phyloP scores from a whole-genome alignment of 176 grass and related monocot genomes.

The Zea mays region DNA sequence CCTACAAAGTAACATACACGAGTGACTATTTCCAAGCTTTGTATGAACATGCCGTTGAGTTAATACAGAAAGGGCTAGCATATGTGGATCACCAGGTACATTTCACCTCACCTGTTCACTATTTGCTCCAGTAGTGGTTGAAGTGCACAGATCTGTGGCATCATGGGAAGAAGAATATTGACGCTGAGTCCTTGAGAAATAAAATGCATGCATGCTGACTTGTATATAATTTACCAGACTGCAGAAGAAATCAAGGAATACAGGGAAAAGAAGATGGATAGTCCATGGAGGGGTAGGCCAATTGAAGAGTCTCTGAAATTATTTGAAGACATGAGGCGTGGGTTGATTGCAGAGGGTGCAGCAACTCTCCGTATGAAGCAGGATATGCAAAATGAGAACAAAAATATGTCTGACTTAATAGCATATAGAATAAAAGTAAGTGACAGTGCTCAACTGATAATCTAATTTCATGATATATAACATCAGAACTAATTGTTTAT shows the following conservation, averaged over 20 bases:
- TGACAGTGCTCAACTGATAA: background rate
- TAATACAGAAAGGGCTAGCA: conserved; percentile 78
- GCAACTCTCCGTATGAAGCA: conserved; percentile 94
- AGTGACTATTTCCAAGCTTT: conserved; percentile 96
- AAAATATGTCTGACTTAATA: conserved; percentile 95
- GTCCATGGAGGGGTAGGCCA: conserved; percentile 90
- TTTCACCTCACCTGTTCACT: conserved; percentile 11
- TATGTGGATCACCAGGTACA: conserved; percentile 97
- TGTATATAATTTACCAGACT: conserved; percentile 57
- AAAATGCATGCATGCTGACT: conserved; percentile 14
- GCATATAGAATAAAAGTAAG: conserved; percentile 98
- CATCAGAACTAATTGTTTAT: conserved; percentile 9
- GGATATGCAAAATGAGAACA: conserved; percentile 98
- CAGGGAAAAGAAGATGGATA: conserved; percentile 91
- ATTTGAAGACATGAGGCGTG: conserved; percentile 84
- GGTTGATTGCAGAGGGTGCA: conserved; percentile 76
- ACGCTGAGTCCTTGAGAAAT: conserved; percentile 27
- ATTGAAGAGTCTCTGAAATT: conserved; percentile 79
- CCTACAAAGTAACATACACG: conserved; percentile 90
- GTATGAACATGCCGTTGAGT: conserved; percentile 79
- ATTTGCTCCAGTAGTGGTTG: conserved; percentile 16
- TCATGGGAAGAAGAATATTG: background rate
- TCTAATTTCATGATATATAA: conserved; percentile 17
- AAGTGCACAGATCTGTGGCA: conserved; percentile 9
- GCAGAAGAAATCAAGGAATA: conserved; percentile 91